These are phyloP conservation scores for Amesomyces nigricolor DNA, from an alignment of 2,329 filamentous ascomycete genomes.

Conservation along the genomic window DNA sequence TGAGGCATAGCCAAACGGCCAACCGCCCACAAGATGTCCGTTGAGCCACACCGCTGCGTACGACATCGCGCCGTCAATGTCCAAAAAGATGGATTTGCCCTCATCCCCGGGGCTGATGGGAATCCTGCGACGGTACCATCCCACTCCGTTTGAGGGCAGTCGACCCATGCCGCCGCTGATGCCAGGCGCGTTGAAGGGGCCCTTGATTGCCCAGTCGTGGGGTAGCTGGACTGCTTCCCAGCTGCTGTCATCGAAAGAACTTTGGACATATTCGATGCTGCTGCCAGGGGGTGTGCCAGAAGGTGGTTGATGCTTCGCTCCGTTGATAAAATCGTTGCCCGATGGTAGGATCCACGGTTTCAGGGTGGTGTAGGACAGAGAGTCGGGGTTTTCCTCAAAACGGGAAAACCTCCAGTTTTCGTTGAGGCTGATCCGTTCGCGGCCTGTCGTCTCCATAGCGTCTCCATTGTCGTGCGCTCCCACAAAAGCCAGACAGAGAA, in stretches of 20 bases:
- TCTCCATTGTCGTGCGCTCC: background rate
- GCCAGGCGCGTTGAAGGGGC: constrained; percentile 36
- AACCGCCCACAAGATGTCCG: constrained; percentile 44
- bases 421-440: constrained; percentile 21
- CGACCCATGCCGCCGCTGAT: constrained; percentile 37
- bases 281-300: constrained; percentile 19
- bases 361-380: constrained; percentile 22
- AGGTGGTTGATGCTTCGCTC: constrained; percentile 23
- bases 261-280: constrained; percentile 28
- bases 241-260: constrained; percentile 33
- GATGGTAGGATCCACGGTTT: constrained; percentile 33
- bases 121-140: constrained; percentile 46
- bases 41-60: constrained; percentile 50
- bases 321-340: constrained; percentile 30
- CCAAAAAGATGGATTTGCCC: constrained; percentile 39
- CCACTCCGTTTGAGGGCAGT: constrained; percentile 47
- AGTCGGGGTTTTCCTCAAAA: constrained; percentile 18
- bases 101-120: constrained; percentile 29
- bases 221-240: constrained; percentile 41
- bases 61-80: constrained; percentile 48
- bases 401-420: constrained; percentile 21
- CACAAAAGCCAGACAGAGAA: background rate
- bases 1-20: constrained; percentile 47
- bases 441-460: background rate
- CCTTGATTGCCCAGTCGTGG: constrained; percentile 46